A percentile compares a stretch with the other conserved stretches of the same genome.
phyloP scores from a whole-genome alignment of 2,329 filamentous ascomycete species.

The Fusarium ramigenum region DNA sequence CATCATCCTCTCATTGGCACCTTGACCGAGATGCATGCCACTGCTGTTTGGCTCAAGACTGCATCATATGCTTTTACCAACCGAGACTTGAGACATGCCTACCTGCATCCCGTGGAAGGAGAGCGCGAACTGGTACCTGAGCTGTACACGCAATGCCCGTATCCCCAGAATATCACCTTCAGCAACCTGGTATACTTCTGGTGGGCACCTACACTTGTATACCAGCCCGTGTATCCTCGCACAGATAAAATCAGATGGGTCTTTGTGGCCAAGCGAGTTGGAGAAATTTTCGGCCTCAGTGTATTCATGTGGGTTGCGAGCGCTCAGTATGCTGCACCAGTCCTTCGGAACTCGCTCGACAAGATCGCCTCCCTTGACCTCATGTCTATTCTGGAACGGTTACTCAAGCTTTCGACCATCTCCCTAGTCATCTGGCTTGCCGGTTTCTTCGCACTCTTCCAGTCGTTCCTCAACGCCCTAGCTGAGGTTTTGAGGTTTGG shows the following conservation, averaged over 20 bases:
- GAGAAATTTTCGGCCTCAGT: slow-evolving; percentile 79
- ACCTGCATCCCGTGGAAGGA: slow-evolving; percentile 76
- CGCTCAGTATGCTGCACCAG: slow-evolving; percentile 92
- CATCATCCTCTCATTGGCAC: slow-evolving; percentile 95
- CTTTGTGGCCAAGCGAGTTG: slow-evolving; percentile 85
- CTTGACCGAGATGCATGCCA: slow-evolving; percentile 86
- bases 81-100: slow-evolving; percentile 90
- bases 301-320: slow-evolving; percentile 96
- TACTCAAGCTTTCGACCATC: slow-evolving; percentile 96
- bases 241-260: slow-evolving; percentile 83
- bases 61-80: slow-evolving; percentile 97
- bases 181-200: slow-evolving; percentile 93
- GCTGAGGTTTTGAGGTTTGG: slow-evolving; percentile 91
- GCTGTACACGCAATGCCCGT: slow-evolving; percentile 84
- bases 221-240: slow-evolving; percentile 95
- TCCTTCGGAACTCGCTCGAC: slow-evolving; percentile 87
- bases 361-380: slow-evolving; percentile 86
- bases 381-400: slow-evolving; percentile 82
- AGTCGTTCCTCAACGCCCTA: slow-evolving; percentile 88
- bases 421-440: slow-evolving; percentile 96
- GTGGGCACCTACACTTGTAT: slow-evolving; percentile 96
- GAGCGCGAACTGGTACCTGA: slow-evolving; percentile 79
- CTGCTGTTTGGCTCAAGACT: slow-evolving; percentile 96
- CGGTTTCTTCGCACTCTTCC: slow-evolving; percentile 96
- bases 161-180: slow-evolving; percentile 90